A percentile compares a stretch with the other conserved stretches of the same genome.
phyloP scores from a whole-genome alignment of 495 filamentous ascomycete genomes.

The Talaromyces ruber region DNA sequence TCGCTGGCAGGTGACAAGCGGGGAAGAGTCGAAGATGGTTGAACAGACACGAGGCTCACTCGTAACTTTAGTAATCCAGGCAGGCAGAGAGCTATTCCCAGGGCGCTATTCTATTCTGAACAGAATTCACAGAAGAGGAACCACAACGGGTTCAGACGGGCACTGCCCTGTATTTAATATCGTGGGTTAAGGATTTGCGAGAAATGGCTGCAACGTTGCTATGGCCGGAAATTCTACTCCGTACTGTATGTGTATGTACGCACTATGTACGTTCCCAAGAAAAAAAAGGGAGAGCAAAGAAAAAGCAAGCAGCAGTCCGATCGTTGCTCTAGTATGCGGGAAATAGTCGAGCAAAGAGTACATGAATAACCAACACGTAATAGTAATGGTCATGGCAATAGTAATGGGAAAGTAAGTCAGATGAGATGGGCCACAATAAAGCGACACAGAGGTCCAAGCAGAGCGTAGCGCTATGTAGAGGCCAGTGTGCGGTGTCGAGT shows the following conservation, averaged over 20 bases:
- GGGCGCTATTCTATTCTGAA: not conserved
- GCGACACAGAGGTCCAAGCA: not conserved
- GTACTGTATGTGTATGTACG: not conserved
- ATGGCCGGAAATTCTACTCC: not conserved
- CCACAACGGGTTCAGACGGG: not conserved
- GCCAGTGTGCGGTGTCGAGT: not conserved
- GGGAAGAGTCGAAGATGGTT: not conserved
- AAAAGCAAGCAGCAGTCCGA: not conserved
- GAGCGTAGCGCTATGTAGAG: not conserved
- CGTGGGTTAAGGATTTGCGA: not conserved
- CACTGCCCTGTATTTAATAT: not conserved
- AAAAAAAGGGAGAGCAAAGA: not conserved
- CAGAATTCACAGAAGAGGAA: not conserved
- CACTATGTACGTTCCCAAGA: not conserved
- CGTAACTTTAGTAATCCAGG: not conserved
- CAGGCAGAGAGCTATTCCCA: not conserved
- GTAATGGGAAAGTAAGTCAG: not conserved
- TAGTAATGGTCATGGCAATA: not conserved
- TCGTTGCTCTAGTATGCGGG: not conserved
- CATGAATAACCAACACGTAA: constrained; percentile 1
- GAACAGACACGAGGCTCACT: not conserved
- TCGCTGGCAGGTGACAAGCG: not conserved
- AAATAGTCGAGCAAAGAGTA: not conserved
- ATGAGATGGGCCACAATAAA: not conserved
- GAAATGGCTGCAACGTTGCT: not conserved